phyloP scores from a whole-genome alignment of 73 alveolate species.

The Tetrahymena malaccensis region DNA sequence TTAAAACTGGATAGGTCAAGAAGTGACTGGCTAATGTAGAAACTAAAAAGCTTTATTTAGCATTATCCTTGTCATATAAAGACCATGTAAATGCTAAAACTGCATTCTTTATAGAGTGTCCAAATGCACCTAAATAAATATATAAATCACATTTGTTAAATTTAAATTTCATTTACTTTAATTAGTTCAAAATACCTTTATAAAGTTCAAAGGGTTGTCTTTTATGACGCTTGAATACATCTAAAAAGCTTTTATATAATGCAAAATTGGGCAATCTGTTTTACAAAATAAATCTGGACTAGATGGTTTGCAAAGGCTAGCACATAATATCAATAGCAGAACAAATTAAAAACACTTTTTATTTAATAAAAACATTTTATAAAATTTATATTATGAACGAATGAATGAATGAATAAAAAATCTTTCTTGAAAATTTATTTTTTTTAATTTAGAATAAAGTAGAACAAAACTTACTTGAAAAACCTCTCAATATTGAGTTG shows the following conservation, averaged over 20 bases:
- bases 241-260: slow-evolving; percentile 26
- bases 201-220: slow-evolving; percentile 21
- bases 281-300: slow-evolving; percentile 57
- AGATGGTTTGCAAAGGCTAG: slow-evolving; percentile 49
- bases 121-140: neutral
- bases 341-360: neutral
- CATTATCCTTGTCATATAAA: neutral
- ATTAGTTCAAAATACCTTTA: slow-evolving; percentile 15
- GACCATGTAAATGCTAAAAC: neutral
- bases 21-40: slow-evolving; percentile 7
- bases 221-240: slow-evolving; percentile 29
- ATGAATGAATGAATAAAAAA: neutral
- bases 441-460: neutral
- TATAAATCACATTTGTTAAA: neutral
- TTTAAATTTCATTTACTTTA: neutral
- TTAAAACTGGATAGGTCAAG: slow-evolving; percentile 55
- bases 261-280: slow-evolving; percentile 62
- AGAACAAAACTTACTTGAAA: neutral
- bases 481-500: neutral
- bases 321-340: slow-evolving; percentile 31
- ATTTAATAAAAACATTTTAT: neutral
- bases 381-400: neutral
- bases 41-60: neutral
- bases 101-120: neutral
- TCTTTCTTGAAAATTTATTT: neutral